Evolutionary conservation across 1,139 yeast species (phyloP).

Genomic region (Pichia sp.): DNA sequence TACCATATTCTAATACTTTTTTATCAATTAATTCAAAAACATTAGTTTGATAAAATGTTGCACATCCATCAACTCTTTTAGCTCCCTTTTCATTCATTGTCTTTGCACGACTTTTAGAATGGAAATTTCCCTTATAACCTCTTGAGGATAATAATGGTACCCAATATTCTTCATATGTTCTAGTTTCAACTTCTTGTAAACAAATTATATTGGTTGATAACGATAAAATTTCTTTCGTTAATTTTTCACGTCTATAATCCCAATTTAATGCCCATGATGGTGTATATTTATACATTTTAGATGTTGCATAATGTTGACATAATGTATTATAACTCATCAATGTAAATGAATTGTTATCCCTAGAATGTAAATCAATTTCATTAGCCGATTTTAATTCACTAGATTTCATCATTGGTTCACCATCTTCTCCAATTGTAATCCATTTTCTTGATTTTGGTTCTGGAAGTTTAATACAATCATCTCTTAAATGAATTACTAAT

Average conservation of each 20-base stretch:
- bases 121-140: conserved; percentile 79
- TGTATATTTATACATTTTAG: conserved; percentile 86
- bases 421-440: conserved; percentile 72
- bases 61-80: conserved; percentile 95
- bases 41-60: conserved; percentile 68
- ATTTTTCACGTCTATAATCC: conserved; percentile 79
- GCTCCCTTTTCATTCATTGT: conserved; percentile 82
- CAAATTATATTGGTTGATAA: conserved; percentile 74
- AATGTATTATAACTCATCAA: conserved; percentile 82
- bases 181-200: conserved; percentile 91
- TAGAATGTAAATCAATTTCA: conserved; percentile 25
- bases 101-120: conserved; percentile 85
- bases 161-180: conserved; percentile 83
- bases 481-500: conserved; percentile 72
- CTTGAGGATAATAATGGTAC: conserved; percentile 59
- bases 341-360: conserved; percentile 46
- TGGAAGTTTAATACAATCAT: conserved; percentile 62
- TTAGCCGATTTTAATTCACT: conserved; percentile 29
- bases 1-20: conserved; percentile 76
- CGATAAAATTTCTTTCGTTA: conserved; percentile 64
- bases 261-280: conserved; percentile 96
- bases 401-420: conserved; percentile 46
- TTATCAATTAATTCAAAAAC: conserved; percentile 68
- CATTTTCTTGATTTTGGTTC: conserved; percentile 75
- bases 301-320: conserved; percentile 93